Base-by-base conservation (phyloP, 2,329 filamentous ascomycete genomes). In the Fusarium nematophilum region DNA sequence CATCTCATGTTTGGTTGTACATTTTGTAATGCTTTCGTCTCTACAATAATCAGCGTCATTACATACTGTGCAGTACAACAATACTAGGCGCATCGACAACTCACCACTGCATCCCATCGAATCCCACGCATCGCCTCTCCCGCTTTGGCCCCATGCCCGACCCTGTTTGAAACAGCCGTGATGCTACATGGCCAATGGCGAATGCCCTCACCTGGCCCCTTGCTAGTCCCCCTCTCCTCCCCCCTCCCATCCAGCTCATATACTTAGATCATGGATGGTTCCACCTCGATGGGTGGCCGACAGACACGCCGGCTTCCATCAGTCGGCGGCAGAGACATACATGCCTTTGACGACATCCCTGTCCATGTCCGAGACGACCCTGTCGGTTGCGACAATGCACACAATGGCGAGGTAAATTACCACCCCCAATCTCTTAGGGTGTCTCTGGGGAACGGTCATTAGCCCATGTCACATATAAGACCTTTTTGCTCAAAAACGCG, bases 321-420 rank as follows among this genome's bases (percentile, higher is more conserved):
- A 44, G 34, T 53, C 21, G 62, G 45, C 50, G 34, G 7, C n/a
- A n/a, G n/a, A n/a, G n/a, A n/a, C n/a, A n/a, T n/a, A n/a, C n/a
- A n/a, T n/a, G n/a, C n/a, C n/a, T n/a, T n/a, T 49, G 53, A 57
- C 52, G 57, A 54, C 30, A 68, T 64, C 61, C 65, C 53, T 67
- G 64, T 42, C 38, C 53, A 36, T 45, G n/a, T n/a, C n/a, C n/a
- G n/a, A n/a, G n/a, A n/a, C n/a, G 31, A 48, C 25, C 25, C 45
- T 50, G 50, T 21, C 44, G 33, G 36, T 39, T 49, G 44, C 25
- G 49, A 43, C 29, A 34, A 47, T 55, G 44, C 36, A 25, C 29
- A 46, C 37, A 37, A 59, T 37, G 31, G 17, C 43, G 55, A 58
- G 62, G 63, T 65, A 37, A 57, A 52, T 34, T 13, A 26, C 25